phyloP scores from a whole-genome alignment of 2,329 filamentous ascomycete species.

The Calonectria montana region DNA sequence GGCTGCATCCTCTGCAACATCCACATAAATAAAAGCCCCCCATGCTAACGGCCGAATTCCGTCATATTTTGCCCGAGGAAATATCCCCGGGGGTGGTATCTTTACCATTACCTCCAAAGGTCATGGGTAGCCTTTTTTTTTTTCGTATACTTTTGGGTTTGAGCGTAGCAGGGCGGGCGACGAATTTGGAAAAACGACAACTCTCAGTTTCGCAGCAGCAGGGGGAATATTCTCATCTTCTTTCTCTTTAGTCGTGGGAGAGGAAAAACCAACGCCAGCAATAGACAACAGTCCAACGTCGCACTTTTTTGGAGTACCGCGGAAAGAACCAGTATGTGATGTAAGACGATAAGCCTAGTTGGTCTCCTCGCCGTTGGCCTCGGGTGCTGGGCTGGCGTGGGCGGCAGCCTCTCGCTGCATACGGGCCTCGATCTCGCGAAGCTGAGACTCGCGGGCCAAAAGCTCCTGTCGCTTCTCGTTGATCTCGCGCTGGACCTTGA shows the following conservation, averaged over 20 bases:
- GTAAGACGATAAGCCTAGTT: conserved; percentile 52
- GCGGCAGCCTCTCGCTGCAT: conserved; percentile 88
- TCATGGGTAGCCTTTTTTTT: conserved; percentile 42
- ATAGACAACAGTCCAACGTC: conserved; percentile 59
- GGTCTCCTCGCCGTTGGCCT: conserved; percentile 68
- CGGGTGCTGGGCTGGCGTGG: conserved; percentile 53
- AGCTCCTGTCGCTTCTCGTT: conserved; percentile 99
- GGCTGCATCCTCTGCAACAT: conserved; percentile 35
- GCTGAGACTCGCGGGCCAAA: conserved; percentile 95
- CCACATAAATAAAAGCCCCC: conserved; percentile 36
- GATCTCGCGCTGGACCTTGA: conserved; percentile 99
- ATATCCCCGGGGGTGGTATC: conserved; percentile 24
- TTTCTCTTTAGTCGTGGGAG: conserved; percentile 56
- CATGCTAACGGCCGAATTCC: conserved; percentile 29
- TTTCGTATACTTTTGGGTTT: conserved; percentile 18
- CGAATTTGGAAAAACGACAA: conserved; percentile 50
- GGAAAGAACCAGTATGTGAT: conserved; percentile 45
- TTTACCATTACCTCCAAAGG: conserved; percentile 47
- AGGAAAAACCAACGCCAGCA: conserved; percentile 62
- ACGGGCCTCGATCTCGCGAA: conserved; percentile 97
- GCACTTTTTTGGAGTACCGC: conserved; percentile 50
- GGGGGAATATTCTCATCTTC: conserved; percentile 56
- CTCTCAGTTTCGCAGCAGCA: conserved; percentile 52
- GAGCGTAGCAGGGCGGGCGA: conserved; percentile 43
- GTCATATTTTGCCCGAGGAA: conserved; percentile 27